These are phyloP conservation scores for Venturia oleaginea DNA, from an alignment of 2,329 filamentous ascomycete species.

Conservation along the genomic window DNA sequence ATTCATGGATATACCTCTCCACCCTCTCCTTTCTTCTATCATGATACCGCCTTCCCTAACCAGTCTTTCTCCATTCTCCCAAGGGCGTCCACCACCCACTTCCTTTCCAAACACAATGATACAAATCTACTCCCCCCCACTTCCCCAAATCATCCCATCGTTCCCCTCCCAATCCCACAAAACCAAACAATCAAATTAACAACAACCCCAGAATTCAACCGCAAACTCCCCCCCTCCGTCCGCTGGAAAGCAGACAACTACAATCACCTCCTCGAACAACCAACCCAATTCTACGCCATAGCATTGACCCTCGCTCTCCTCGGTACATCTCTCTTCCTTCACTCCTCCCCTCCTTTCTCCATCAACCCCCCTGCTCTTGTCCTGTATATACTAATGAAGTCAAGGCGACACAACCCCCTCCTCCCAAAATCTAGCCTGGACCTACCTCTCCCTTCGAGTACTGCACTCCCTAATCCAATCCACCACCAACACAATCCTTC, in stretches of 20 bases:
- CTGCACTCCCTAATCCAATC: constrained; percentile 34
- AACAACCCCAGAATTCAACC: constrained; percentile 22
- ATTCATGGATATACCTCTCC: too few relatives aligned
- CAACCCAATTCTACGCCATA: constrained; percentile 37
- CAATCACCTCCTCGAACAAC: constrained; percentile 37
- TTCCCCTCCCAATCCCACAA: not conserved
- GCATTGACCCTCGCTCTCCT: constrained; percentile 23
- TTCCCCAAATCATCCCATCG: too few relatives aligned
- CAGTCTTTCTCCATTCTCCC: not conserved
- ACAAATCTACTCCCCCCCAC: not conserved
- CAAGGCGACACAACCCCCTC: not conserved
- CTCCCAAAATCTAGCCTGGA: constrained; percentile 29
- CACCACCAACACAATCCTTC: constrained; percentile 28
- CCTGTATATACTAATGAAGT: not conserved
- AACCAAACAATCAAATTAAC: not conserved
- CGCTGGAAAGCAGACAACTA: constrained; percentile 36
- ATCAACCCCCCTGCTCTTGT: not conserved
- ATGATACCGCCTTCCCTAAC: not conserved
- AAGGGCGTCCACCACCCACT: not conserved
- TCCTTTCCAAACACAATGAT: not conserved
- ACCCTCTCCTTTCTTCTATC: not conserved
- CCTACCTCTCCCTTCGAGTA: constrained; percentile 32
- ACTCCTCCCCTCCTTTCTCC: not conserved
- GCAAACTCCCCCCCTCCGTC: constrained; percentile 16
- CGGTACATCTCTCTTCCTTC: constrained; percentile 11